phyloP scores from a whole-genome alignment of 495 filamentous ascomycete species.

The Xylaria bambusicola region DNA sequence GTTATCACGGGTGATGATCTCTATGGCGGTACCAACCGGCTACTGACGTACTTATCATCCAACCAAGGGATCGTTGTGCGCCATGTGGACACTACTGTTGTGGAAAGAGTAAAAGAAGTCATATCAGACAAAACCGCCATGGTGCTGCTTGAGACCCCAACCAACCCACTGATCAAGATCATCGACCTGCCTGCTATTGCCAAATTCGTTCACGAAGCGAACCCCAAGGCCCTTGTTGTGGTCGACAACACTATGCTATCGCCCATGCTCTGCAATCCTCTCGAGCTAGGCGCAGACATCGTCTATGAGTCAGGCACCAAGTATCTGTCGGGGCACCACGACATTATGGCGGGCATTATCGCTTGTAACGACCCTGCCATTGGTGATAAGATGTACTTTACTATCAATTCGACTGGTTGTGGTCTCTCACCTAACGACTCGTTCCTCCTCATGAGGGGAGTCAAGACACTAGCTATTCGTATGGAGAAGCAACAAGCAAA shows the following conservation, averaged over 20 bases:
- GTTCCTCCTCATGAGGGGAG: slow-evolving; percentile 88
- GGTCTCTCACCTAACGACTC: slow-evolving; percentile 93
- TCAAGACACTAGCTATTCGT: slow-evolving; percentile 94
- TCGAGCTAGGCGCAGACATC: slow-evolving; percentile 92
- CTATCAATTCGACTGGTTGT: slow-evolving; percentile 93
- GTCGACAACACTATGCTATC: slow-evolving; percentile 99
- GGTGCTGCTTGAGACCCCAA: slow-evolving; percentile 95
- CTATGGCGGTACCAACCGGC: slow-evolving; percentile 92
- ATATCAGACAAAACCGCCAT: slow-evolving; percentile 82
- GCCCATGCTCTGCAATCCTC: slow-evolving; percentile 84
- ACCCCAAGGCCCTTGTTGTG: slow-evolving; percentile 78
- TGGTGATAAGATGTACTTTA: slow-evolving; percentile 90
- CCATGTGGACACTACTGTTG: slow-evolving; percentile 89
- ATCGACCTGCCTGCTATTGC: slow-evolving; percentile 85
- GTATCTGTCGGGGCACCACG: slow-evolving; percentile 96
- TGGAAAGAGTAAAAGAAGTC: slow-evolving; percentile 65
- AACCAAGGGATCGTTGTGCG: slow-evolving; percentile 89
- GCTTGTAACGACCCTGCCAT: slow-evolving; percentile 79
- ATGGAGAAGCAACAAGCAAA: slow-evolving; percentile 98
- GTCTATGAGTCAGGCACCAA: slow-evolving; percentile 98
- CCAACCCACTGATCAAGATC: slow-evolving; percentile 97
- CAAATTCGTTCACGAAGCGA: slow-evolving; percentile 70
- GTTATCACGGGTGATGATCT: slow-evolving; percentile 96
- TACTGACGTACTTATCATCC: slow-evolving; percentile 86
- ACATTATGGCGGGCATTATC: slow-evolving; percentile 97